These are phyloP conservation scores for Aeschynomene evenia DNA, from an alignment of 306 rosid genomes.

Conservation along the genomic window DNA sequence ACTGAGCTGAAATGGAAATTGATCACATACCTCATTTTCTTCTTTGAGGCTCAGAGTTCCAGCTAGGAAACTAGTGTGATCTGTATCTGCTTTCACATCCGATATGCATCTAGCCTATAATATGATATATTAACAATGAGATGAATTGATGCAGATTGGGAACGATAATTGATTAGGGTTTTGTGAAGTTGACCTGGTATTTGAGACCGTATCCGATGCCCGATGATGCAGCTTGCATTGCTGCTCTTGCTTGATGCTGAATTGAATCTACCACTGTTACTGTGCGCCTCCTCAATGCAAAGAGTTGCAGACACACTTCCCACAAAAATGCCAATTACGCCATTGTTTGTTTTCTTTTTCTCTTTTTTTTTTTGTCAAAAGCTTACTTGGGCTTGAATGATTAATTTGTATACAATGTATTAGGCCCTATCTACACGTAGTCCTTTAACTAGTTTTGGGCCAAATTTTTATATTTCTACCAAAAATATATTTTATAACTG, in stretches of 20 bases:
- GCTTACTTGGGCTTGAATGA: too few relatives aligned
- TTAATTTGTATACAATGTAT: too few relatives aligned
- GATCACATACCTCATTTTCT: constrained; percentile 82
- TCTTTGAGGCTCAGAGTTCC: constrained; percentile 96
- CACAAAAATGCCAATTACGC: neutral
- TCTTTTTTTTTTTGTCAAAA: neutral
- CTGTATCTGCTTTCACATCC: constrained; percentile 91
- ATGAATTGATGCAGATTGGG: neutral
- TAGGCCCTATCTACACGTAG: neutral
- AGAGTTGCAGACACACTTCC: constrained; percentile 11
- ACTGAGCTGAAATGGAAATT: neutral
- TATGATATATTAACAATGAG: neutral
- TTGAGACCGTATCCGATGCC: constrained; percentile 96
- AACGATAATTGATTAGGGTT: constrained; percentile 14
- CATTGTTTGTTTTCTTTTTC: neutral
- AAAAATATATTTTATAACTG: too few relatives aligned
- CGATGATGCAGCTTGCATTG: constrained; percentile 95
- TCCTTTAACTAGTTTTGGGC: too few relatives aligned
- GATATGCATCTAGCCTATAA: constrained; percentile 91
- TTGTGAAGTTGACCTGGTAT: constrained; percentile 64
- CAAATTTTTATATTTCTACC: too few relatives aligned
- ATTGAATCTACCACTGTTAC: constrained; percentile 21
- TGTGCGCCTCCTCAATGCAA: neutral
- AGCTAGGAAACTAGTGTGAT: constrained; percentile 89
- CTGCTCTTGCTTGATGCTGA: constrained; percentile 25